These are phyloP conservation scores for Chlamydomonas applanata DNA, from an alignment of 139 green algal species.

Conservation along the genomic window DNA sequence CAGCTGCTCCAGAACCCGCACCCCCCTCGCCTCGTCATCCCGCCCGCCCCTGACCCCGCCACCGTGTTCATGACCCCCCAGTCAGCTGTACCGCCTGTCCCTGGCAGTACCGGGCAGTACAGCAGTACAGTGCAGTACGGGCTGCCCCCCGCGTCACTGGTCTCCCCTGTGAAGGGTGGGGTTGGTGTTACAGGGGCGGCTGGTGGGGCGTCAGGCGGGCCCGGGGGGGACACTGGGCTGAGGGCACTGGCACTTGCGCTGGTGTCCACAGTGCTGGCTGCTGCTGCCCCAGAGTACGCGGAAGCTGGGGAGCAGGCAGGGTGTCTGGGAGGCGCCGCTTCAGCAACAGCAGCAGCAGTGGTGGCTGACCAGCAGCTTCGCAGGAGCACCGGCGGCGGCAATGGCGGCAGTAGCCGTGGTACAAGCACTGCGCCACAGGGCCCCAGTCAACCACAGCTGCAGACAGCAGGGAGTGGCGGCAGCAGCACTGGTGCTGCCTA, in stretches of 20 bases:
- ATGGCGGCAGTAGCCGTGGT: conserved; percentile 2
- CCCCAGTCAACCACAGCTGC: too few relatives aligned
- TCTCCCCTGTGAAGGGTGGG: too few relatives aligned
- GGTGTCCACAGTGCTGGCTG: conserved; percentile 36
- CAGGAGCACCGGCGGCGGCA: conserved; percentile 31
- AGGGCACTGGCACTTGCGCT: conserved; percentile 64
- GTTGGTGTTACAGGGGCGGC: too few relatives aligned
- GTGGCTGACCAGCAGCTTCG: too few relatives aligned
- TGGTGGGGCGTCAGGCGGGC: not conserved
- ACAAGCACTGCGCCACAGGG: too few relatives aligned
- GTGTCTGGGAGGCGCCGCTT: too few relatives aligned
- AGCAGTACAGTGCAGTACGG: too few relatives aligned
- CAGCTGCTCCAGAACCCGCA: conserved; percentile 81
- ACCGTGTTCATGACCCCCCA: conserved; percentile 8
- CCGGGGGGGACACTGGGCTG: conserved; percentile 31
- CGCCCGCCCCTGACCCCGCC: conserved; percentile 41
- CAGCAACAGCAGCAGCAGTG: conserved; percentile 25
- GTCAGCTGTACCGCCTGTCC: not conserved
- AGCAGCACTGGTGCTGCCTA: too few relatives aligned
- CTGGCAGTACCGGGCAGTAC: conserved; percentile 3
- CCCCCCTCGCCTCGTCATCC: conserved; percentile 46
- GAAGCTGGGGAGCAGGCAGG: too few relatives aligned
- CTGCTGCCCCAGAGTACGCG: not conserved
- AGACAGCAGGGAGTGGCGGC: too few relatives aligned
- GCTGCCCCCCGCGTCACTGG: too few relatives aligned